Base-by-base conservation (phyloP, 768 basidiomycete species). In the Pisolithus tinctorius region DNA sequence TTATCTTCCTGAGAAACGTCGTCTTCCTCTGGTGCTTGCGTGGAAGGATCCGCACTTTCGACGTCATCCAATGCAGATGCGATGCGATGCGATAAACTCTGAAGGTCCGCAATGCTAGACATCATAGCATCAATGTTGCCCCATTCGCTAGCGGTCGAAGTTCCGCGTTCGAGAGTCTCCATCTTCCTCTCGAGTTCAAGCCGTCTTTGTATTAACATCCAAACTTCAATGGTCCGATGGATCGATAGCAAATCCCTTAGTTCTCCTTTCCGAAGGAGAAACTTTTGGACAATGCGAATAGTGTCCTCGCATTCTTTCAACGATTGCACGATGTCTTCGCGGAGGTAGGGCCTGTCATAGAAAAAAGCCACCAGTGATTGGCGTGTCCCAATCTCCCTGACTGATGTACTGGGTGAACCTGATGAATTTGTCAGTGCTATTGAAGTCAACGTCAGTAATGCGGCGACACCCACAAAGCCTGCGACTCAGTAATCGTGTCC, bases 401-500 rank as follows among this genome's bases (percentile, higher is more conserved):
- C 68, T 1, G 87, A 89, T 3, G 85, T 87, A 61, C 88, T 91
- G 0, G 91, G 91, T 31, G 89, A 89, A 65, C 86, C 89, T 92
- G 58, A n/a, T 31, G 43, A 42, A 51, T 58, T 30, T 52, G 54
- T 56, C 46, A 58, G 50, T 54, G 56, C 9, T 44, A 14, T 7
- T 53, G 49, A 17, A 29, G 52, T 16, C 6, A 52, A 29, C 20
- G 17, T 16, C 23, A 40, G 17, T 10, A 16, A 23, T n/a, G 41
- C 9, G 36, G 52, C 41, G 46, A 49, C 7, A 69, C 80, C 60
- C 69, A 93, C 91, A 88, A 38, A 94, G 70, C 81, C 85, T 87
- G 56, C 90, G 76, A 11, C 79, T 68, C 17, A 94, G 75, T 26
- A 88, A 73, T 23, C 92, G 80, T 23, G 83, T 81, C 1, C 92